Conservation (phyloP, 495 filamentous ascomycete species). For the Xylaria curta region DNA sequence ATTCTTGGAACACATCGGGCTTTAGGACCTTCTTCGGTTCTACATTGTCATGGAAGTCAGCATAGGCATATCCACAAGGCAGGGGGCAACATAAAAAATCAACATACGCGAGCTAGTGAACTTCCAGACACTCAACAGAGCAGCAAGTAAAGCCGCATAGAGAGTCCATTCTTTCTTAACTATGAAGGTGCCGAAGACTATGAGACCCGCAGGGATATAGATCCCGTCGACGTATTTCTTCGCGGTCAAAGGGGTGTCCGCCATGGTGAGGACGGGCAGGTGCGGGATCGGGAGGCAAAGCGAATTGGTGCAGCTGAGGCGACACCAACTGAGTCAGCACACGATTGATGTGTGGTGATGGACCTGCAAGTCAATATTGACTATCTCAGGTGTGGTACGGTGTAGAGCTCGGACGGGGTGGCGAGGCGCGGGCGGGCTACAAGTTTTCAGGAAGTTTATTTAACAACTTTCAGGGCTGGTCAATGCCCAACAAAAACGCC, state of each 20-base stretch:
- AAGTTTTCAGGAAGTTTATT: constrained; percentile 5
- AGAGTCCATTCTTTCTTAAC: constrained; percentile 79
- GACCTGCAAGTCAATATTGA: constrained; percentile 11
- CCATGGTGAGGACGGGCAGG: constrained; percentile 30
- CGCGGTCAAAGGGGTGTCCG: constrained; percentile 35
- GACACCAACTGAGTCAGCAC: not conserved
- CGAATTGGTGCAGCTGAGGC: constrained; percentile 8
- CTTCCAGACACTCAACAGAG: constrained; percentile 68
- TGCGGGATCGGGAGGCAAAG: constrained; percentile 23
- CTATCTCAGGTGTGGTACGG: not conserved
- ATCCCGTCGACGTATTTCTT: constrained; percentile 69
- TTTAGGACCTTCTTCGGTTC: constrained; percentile 83
- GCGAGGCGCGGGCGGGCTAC: not conserved
- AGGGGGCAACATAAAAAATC: not conserved
- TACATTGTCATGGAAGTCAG: constrained; percentile 43
- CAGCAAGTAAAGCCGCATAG: constrained; percentile 70
- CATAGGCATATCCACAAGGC: constrained; percentile 31
- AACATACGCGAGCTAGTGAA: constrained; percentile 64
- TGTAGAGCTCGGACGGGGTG: not conserved
- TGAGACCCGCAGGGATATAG: constrained; percentile 83
- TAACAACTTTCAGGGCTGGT: not conserved
- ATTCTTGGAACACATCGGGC: constrained; percentile 85
- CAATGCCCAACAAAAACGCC: constrained; percentile 14
- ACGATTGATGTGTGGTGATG: not conserved
- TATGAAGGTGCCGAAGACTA: constrained; percentile 76